A percentile compares a stretch with the other conserved stretches of the same genome.
These are phyloP conservation scores for Emergomyces pasteurianus DNA, from an alignment of 2,329 filamentous ascomycete species.

Conservation along the genomic window DNA sequence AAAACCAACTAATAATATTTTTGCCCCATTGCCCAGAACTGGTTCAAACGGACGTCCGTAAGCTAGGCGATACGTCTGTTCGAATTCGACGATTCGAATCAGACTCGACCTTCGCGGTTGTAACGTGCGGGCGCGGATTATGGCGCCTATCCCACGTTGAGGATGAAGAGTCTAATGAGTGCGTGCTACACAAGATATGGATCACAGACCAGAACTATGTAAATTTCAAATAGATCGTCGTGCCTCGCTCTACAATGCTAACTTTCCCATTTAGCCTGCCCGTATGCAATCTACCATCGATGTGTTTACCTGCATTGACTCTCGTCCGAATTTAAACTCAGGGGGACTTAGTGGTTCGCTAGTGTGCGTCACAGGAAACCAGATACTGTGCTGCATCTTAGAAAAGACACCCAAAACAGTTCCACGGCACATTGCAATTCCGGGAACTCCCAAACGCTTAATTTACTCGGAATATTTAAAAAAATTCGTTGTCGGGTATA, in stretches of 20 bases:
- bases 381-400: constrained; percentile 38
- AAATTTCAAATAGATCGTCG: constrained; percentile 9
- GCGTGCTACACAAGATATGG: constrained; percentile 25
- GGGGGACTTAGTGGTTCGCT: constrained; percentile 30
- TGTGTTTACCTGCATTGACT: constrained; percentile 25
- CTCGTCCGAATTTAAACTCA: constrained; percentile 10
- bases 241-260: neutral
- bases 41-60: constrained; percentile 18
- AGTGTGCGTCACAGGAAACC: constrained; percentile 36
- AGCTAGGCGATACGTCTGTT: constrained; percentile 27
- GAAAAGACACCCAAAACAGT: constrained; percentile 31
- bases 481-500: constrained; percentile 40
- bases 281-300: constrained; percentile 26
- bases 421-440: constrained; percentile 28
- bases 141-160: constrained; percentile 25
- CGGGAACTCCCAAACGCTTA: constrained; percentile 32
- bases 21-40: constrained; percentile 17
- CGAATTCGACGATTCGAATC: constrained; percentile 19
- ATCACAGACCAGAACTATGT: constrained; percentile 33
- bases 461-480: constrained; percentile 35
- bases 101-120: constrained; percentile 19
- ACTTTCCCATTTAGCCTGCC: constrained; percentile 19
- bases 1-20: constrained; percentile 9
- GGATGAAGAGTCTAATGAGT: constrained; percentile 16
- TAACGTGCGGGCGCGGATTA: constrained; percentile 27